Percentiles rank a stretch among this genome's conserved stretches.
Evolutionary conservation across 352 stramenopile species (phyloP).

Genomic region (Globisporangium sylvaticum): DNA sequence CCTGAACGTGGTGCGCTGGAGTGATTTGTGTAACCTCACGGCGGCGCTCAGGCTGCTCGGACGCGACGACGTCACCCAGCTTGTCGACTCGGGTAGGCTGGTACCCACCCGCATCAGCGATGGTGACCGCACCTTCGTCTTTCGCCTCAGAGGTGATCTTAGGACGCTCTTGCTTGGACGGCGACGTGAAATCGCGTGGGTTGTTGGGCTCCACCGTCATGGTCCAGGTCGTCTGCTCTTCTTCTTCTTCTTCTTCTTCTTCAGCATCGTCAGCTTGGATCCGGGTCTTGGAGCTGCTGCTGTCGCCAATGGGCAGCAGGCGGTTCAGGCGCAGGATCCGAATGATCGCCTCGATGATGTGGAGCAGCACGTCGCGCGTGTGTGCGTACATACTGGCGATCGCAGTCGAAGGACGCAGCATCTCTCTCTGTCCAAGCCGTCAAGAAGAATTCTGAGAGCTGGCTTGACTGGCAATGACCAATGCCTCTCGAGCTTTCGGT

Average conservation of each 20-base stretch:
- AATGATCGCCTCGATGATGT: slow-evolving; percentile 15
- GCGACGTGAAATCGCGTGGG: background rate
- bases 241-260: slow-evolving; percentile 15
- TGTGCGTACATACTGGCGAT: slow-evolving; percentile 6
- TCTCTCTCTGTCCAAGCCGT: background rate
- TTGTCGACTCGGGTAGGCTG: background rate
- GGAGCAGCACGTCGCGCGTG: slow-evolving; percentile 5
- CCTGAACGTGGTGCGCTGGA: background rate
- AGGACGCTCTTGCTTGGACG: background rate
- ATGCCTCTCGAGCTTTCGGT: background rate
- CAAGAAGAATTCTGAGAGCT: background rate
- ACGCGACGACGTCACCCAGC: background rate
- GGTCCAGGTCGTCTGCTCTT: slow-evolving; percentile 13
- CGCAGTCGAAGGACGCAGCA: background rate
- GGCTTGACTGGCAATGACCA: background rate
- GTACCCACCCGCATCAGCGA: too few species aligned
- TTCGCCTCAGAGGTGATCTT: background rate
- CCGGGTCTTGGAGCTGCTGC: background rate
- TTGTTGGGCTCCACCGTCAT: slow-evolving; percentile 7
- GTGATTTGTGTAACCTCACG: background rate
- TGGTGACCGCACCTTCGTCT: background rate
- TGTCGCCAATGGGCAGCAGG: background rate
- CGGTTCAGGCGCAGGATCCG: slow-evolving; percentile 21
- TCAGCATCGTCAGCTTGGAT: background rate
- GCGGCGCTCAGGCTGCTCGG: background rate